Evolutionary conservation across 805 yeast species (phyloP).

Genomic region (Pichia cephalocereana): DNA sequence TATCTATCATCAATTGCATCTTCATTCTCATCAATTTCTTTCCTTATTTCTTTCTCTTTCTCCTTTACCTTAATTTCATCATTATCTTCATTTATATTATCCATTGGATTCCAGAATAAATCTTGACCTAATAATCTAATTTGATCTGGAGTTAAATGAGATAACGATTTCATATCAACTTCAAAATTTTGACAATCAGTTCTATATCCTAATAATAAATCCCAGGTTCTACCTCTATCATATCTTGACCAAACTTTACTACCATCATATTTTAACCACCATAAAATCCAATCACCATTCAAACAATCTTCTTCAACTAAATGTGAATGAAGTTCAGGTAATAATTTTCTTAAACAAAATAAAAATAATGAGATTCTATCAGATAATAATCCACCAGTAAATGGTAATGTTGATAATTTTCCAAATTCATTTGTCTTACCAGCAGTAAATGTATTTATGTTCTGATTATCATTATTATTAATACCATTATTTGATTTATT

Average conservation of each 20-base stretch:
- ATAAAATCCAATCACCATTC: constrained; percentile 82
- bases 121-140: constrained; percentile 43
- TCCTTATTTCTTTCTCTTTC: background rate
- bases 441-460: background rate
- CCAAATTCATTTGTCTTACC: constrained; percentile 17
- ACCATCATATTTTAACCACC: constrained; percentile 94
- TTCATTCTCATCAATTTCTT: constrained; percentile 1
- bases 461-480: no score
- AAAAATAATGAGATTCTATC: constrained; percentile 64
- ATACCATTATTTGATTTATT: background rate
- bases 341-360: constrained; percentile 45
- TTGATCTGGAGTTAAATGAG: constrained; percentile 15
- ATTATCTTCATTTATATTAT: constrained; percentile 1
- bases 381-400: constrained; percentile 50
- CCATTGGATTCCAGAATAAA: constrained; percentile 47
- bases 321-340: constrained; percentile 71
- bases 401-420: constrained; percentile 13
- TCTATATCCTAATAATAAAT: constrained; percentile 72
- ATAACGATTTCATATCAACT: constrained; percentile 18
- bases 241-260: constrained; percentile 72
- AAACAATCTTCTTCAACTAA: constrained; percentile 71
- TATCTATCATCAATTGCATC: background rate
- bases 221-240: constrained; percentile 90
- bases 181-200: constrained; percentile 23
- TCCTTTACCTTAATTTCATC: background rate